Base-by-base conservation (phyloP, 1,284 basidiomycete species). In the Puccinia polysora region DNA sequence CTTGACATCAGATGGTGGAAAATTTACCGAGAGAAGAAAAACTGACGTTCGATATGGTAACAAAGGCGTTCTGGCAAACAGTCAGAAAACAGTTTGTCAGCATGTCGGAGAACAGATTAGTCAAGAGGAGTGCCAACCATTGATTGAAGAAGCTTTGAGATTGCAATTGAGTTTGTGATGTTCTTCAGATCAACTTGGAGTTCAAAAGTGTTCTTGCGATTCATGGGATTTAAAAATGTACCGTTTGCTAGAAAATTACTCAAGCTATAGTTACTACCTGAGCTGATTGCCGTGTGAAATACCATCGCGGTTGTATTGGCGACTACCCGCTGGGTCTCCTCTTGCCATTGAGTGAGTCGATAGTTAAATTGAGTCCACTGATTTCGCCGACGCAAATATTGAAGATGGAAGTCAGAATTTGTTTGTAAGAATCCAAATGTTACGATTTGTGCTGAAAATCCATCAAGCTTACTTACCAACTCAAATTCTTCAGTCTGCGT, bases 41-140 rank as follows among this genome's bases (percentile, higher is more conserved):
- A 69, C 67, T 69, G 23, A 69, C 67, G 25, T 60, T 20, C 4
- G 43, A 34, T 30, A 69, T 69, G 8, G 67, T 69, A 20, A 69
- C 56, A 50, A 69, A 69, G 1, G 67, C 55, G 34, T 60, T 60
- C 67, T 69, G 14, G 18, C 7, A 49, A 12, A 49, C 12, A 32
- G 58, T 59, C n/a, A n/a, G 2, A 23, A 47, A 40, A 64, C 2
- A 60, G n/a, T 50, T 12, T 32, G 2, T 62, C 20, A 62, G 59
- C 25, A 47, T 55, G 28, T 30, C 38, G 20, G 18, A 30, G 10
- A 25, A 23, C 10, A 47, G 12, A 15, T 32, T 32, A 5, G 23
- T 18, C 45, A 20, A 12, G 20, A 15, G 25, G 7, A 50, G 18
- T 14, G n/a, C 56, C 4, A 18, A 69, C 67, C 67, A 69, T 69